Evolutionary conservation across 305 asterid species (phyloP), one percentile per base, ranked within the genome.

Genomic region (Striga hermonthica): DNA sequence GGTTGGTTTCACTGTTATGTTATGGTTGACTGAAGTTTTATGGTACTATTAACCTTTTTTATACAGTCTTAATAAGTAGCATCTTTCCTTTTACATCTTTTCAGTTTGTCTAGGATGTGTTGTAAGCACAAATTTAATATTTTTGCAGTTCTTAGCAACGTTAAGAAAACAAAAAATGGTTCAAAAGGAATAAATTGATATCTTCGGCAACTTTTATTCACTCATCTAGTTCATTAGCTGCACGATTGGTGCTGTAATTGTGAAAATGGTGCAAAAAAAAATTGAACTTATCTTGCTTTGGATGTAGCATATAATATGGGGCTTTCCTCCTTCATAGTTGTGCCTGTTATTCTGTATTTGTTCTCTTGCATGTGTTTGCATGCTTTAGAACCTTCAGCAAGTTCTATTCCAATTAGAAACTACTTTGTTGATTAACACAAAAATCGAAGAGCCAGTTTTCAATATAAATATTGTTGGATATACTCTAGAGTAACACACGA

Each of bases 1-100:
- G 75, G 62, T 67, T 74, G 70, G 67, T 70, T 69, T 74, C 72
- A 66, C 59, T 72, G 60, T 62, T 75, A 63, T 65, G 36, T 71
- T 59, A 49, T 74, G 57, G 63, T 72, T 68, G n/a, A n/a, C n/a
- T n/a, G n/a, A n/a, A n/a, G n/a, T n/a, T n/a, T n/a, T n/a, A n/a
- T n/a, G n/a, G n/a, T n/a, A 53, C 60, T 65, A 14, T 61, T 49
- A 57, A 48, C 74, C 4, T 3, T 7, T 77, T 74, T 74, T 63
- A 57, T 45, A 72, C 77, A 70, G 64, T 50, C 71, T 68, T 54
- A 75, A 65, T 52, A 69, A 74, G 65, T 56, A 66, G 80, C 65
- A 72, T 68, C 63, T 57, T 70, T 63, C 62, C 67, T 48, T 67
- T 74, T 72, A 15, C 69, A 49, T 67, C 54, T 38, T 68, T 65